Base-by-base conservation (phyloP, 306 rosid genomes). In the Malus sieversii region DNA sequence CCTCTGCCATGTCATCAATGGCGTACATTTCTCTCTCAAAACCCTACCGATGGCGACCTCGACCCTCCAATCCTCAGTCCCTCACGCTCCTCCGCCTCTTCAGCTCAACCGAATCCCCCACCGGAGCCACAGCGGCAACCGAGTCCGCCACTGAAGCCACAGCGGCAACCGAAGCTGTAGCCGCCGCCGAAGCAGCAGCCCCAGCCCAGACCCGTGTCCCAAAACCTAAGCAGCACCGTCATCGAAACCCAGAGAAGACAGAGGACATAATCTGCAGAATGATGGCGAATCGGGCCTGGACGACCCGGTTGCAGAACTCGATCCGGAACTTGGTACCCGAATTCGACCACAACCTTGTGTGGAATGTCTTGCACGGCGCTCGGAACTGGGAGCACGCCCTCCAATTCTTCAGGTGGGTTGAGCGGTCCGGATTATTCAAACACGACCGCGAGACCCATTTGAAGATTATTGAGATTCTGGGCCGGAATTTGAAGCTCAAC, bases 281-380 rank as follows among this genome's bases (percentile, higher is more conserved):
- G 96, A 87, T 94, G 93, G 79, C 88, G 4, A 95, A 82, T 88
- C 95, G 97, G 46, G 95, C 82, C n/a, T 95, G 96, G 97, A 92
- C 97, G 29, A 92, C 98, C 29, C 96, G 96, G 46, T 83, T 95
- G 30, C 96, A 90, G 71, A 86, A 94, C 77, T 88, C 96, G 25
- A 92, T 92, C 79, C 89, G 96, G 7, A 71, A 86, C 48, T 69
- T 94, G 52, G 96, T 85, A 16, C 88, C 92, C 18, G 62, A 74
- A 23, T 90, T 95, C 72, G 96, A 95, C 60, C 85, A 87, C 5
- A 75, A 88, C 9, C 86, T 95, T 13, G 96, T 92, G 60, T 90
- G 79, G 78, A 92, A 95, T 68, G 91, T 95, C 10, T 78, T 95
- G 66, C 95, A 95, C 77, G 75, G 83, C 14, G 84, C 97, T 52